phyloP scores from a whole-genome alignment of 225 moss, liverwort and hornwort genomes.

The Anthoceros angustus region DNA sequence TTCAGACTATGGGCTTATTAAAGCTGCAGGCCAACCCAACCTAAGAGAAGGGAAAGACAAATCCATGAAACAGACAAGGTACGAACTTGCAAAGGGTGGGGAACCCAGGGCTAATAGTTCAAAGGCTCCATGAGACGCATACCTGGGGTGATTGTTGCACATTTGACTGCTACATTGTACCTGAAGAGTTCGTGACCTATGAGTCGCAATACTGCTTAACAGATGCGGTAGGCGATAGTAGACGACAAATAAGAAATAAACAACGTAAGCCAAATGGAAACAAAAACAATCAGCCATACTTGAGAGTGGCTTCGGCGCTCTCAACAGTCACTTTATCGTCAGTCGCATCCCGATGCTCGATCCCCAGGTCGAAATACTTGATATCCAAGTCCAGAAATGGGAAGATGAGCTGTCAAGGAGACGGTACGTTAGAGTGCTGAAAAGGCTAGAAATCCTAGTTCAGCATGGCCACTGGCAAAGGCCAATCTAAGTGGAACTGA shows the following conservation, averaged over 20 bases:
- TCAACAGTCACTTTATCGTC: conserved; percentile 67
- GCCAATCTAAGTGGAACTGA: neutral
- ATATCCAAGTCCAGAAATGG: conserved; percentile 74
- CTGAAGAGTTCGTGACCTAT: conserved; percentile 11
- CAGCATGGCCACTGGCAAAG: neutral
- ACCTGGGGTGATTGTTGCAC: conserved; percentile 92
- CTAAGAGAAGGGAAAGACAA: no score
- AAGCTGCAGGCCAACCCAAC: no score
- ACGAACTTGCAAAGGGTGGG: neutral
- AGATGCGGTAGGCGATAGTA: neutral
- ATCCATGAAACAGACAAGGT: neutral
- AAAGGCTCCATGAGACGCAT: neutral
- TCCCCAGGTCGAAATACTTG: conserved; percentile 79
- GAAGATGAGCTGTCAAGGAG: conserved; percentile 44
- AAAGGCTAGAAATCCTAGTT: neutral
- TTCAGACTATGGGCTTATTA: no score
- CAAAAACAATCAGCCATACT: conserved; percentile 20
- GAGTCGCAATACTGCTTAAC: neutral
- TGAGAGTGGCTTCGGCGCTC: conserved; percentile 78
- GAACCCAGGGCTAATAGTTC: neutral
- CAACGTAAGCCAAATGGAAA: neutral
- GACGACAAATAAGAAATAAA: neutral
- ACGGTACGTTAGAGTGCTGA: neutral
- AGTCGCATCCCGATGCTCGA: conserved; percentile 65
- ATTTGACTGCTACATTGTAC: conserved; percentile 90